phyloP scores from a whole-genome alignment of 805 yeast species.

The Monosporozyma unispora region DNA sequence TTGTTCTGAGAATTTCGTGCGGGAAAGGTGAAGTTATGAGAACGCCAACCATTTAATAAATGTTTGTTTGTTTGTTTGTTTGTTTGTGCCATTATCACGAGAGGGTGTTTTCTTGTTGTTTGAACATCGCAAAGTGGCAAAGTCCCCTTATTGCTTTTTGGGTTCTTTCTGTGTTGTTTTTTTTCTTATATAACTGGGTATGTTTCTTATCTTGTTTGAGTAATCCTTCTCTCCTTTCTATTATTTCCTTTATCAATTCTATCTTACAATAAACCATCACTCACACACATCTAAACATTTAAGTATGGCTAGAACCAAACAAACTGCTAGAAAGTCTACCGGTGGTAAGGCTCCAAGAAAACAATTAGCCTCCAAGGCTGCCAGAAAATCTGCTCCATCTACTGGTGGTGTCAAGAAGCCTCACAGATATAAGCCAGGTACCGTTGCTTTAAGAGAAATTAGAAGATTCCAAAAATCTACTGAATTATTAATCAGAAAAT shows the following conservation, averaged over 20 bases:
- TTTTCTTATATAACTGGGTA: neutral
- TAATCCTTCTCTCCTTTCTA: neutral
- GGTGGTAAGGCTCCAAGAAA: constrained; percentile 97
- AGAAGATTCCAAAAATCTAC: constrained; percentile 97
- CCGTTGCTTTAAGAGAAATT: constrained; percentile 92
- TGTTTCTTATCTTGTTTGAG: neutral
- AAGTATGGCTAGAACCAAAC: constrained; percentile 83
- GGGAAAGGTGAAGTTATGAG: neutral
- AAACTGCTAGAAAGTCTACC: constrained; percentile 89
- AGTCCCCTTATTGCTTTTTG: neutral
- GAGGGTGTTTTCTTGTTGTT: neutral
- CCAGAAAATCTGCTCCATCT: constrained; percentile 87
- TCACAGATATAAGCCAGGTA: constrained; percentile 96
- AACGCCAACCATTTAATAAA: neutral
- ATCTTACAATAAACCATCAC: neutral
- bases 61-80: neutral
- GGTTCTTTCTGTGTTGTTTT: neutral
- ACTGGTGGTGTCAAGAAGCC: constrained; percentile 92
- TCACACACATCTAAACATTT: neutral
- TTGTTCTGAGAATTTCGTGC: neutral
- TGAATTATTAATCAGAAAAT: constrained; percentile 87
- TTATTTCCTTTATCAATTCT: neutral
- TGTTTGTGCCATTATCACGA: neutral
- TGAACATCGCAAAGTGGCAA: too few species aligned
- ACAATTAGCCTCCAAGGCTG: constrained; percentile 86